Percentiles rank a stretch among this genome's conserved stretches.
These are phyloP conservation scores for Cenococcum geophilum DNA, from an alignment of 495 filamentous ascomycete species.

Conservation along the genomic window DNA sequence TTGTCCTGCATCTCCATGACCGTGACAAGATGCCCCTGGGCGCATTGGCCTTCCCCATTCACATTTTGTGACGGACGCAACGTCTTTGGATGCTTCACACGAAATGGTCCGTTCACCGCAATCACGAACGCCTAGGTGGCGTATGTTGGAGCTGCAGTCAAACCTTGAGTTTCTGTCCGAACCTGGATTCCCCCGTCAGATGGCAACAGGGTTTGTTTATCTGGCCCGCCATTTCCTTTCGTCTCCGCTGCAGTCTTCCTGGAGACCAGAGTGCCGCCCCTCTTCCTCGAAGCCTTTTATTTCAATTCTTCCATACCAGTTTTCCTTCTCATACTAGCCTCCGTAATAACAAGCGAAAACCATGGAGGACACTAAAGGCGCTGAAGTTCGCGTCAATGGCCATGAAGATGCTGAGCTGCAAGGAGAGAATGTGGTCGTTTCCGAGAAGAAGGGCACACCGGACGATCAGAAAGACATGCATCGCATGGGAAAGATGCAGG, in stretches of 20 bases:
- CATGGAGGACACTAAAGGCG: conserved; percentile 20
- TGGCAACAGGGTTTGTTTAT: neutral
- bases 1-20: neutral
- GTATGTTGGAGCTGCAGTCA: too few relatives aligned
- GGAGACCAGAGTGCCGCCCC: neutral
- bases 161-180: too few relatives aligned
- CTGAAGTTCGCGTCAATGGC: conserved; percentile 11
- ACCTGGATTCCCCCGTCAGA: too few relatives aligned
- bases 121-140: too few relatives aligned
- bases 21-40: neutral
- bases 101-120: too few relatives aligned
- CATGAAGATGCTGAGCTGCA: conserved; percentile 21
- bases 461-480: conserved; percentile 21
- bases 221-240: neutral
- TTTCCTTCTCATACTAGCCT: neutral
- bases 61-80: too few relatives aligned
- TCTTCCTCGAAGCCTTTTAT: neutral
- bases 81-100: too few relatives aligned
- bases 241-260: too few relatives aligned
- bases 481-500: conserved; percentile 27
- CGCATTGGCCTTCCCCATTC: neutral
- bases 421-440: conserved; percentile 8
- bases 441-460: conserved; percentile 24
- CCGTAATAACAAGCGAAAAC: neutral
- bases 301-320: neutral